Evolutionary conservation across 208 protist species (phyloP).

Genomic region (Acanthamoeba culbertsoni): DNA sequence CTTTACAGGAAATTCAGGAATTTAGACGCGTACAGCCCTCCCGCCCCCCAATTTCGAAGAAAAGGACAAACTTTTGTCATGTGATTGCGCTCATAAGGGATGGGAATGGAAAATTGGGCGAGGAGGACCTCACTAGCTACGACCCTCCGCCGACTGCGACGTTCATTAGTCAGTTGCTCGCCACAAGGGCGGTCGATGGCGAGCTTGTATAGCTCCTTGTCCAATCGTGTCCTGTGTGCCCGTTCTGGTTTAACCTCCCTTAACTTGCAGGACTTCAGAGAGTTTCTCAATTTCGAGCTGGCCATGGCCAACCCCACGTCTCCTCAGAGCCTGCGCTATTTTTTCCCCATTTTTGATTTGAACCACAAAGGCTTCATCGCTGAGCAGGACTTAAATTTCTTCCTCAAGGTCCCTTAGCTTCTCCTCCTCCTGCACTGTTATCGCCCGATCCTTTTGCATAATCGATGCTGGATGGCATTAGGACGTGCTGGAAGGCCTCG

Average conservation of each 20-base stretch:
- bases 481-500: background rate
- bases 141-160: background rate
- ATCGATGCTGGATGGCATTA: background rate
- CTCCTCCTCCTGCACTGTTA: background rate
- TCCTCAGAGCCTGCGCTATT: background rate
- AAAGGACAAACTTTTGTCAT: background rate
- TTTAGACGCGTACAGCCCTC: background rate
- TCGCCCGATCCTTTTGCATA: background rate
- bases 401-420: background rate
- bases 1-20: background rate
- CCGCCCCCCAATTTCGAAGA: background rate
- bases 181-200: background rate
- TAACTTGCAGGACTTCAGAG: conserved; percentile 1
- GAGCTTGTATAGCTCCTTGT: background rate
- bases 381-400: background rate
- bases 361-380: background rate
- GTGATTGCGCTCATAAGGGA: background rate
- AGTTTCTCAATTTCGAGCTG: conserved; percentile 6
- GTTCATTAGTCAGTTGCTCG: background rate
- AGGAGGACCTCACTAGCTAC: background rate
- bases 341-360: conserved; percentile 18
- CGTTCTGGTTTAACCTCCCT: background rate
- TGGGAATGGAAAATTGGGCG: conserved; percentile 19
- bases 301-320: background rate
- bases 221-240: background rate